phyloP scores from a whole-genome alignment of 2,329 filamentous ascomycete genomes.

The Epichloe sibirici region DNA sequence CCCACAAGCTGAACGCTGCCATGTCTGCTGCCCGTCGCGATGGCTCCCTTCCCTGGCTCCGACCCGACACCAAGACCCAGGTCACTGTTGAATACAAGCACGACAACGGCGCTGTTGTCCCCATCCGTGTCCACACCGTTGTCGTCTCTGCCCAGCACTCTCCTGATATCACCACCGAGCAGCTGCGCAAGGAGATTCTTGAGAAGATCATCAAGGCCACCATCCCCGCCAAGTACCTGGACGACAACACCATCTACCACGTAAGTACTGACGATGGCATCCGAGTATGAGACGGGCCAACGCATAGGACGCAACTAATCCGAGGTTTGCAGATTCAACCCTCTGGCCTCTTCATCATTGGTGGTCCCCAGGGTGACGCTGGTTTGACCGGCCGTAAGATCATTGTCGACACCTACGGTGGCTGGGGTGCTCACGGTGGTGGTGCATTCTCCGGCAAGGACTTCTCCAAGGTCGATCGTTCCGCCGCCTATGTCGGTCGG shows the following conservation, averaged over 20 bases:
- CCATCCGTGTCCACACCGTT: slow-evolving; percentile 87
- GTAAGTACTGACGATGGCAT: slow-evolving; percentile 34
- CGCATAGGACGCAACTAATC: neutral
- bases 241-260: slow-evolving; percentile 92
- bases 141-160: slow-evolving; percentile 95
- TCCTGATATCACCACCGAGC: slow-evolving; percentile 76
- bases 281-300: neutral
- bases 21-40: slow-evolving; percentile 84
- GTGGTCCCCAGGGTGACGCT: slow-evolving; percentile 96
- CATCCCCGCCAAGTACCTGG: slow-evolving; percentile 85
- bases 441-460: slow-evolving; percentile 99
- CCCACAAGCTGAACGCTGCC: slow-evolving; percentile 93
- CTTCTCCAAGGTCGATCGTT: slow-evolving; percentile 99
- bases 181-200: slow-evolving; percentile 86
- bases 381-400: slow-evolving; percentile 99
- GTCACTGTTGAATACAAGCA: slow-evolving; percentile 98
- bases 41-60: slow-evolving; percentile 82
- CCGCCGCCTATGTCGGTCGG: slow-evolving; percentile 89
- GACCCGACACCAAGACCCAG: slow-evolving; percentile 99
- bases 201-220: slow-evolving; percentile 96
- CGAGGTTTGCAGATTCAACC: slow-evolving; percentile 61
- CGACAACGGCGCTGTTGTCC: slow-evolving; percentile 86
- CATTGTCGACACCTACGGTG: slow-evolving; percentile 98
- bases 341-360: slow-evolving; percentile 96
- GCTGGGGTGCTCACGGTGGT: slow-evolving; percentile 98